Evolutionary conservation across 306 rosid genomes (phyloP), one percentile per base, ranked within the genome.

Genomic region (Begonia loranthoides): DNA sequence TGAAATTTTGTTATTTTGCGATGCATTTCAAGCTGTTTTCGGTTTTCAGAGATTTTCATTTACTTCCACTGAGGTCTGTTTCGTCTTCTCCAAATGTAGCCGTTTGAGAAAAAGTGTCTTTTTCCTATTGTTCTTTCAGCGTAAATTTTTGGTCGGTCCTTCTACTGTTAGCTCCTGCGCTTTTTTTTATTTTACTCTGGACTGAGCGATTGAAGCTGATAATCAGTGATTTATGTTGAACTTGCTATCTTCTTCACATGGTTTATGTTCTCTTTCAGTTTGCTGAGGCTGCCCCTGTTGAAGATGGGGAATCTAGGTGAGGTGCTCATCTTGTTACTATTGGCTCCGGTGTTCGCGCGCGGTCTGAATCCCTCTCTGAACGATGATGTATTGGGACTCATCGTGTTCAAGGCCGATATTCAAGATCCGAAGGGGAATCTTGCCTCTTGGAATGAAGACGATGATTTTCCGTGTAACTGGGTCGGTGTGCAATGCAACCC

Each of bases 331-430:
- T 24, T 82, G 56, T 38, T 75, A 41, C 53, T 73, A 13, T 52
- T 69, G 55, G 72, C 64, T 48, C 78, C 85, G 4, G 50, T 60
- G 16, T 56, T 12, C 7, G 82, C 47, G 58, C 51, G 59, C 45
- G 71, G 86, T 7, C 79, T 86, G 49, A 92, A 51, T 72, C 96
- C 99, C 4, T 79, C 93, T 15, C 66, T 92, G 43, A 92, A 86
- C 74, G 99, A 92, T 61, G 99, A 92, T 71, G 96, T 86, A 44
- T 56, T 92, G 81, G 99, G 96, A 28, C 62, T 92, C 64, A 86
- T 92, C 55, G 96, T 92, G 66, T 86, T 92, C 76, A 92, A 83
- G 67, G 88, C 96, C 3, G 94, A 92, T 47, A 67, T 86, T 47
- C 74, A 62, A 78, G 99, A 92, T 73, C 94, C 96, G 4, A 76